Evolutionary conservation across 2,329 filamentous ascomycete species (phyloP).

Genomic region (Dothideomycetidae sp.): DNA sequence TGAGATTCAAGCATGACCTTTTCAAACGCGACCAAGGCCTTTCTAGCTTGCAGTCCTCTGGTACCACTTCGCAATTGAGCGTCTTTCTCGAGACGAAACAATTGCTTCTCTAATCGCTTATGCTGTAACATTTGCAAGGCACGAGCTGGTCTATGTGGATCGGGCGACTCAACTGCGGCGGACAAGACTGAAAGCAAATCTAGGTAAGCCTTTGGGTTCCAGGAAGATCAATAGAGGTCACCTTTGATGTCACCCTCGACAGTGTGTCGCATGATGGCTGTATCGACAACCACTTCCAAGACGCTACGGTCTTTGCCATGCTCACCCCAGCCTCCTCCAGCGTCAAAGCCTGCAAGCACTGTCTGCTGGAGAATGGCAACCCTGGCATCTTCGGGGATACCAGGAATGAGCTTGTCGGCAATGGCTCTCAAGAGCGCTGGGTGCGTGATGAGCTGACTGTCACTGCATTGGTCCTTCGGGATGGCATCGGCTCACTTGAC

Average conservation of each 20-base stretch:
- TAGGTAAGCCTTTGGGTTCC: too few species aligned
- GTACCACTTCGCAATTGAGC: constrained; percentile 61
- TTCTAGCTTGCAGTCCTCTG: constrained; percentile 60
- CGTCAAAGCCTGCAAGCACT: too few species aligned
- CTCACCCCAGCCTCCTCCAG: too few species aligned
- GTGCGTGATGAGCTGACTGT: neutral
- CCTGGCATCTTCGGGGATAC: constrained; percentile 51
- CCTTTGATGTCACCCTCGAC: constrained; percentile 13
- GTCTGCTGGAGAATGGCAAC: constrained; percentile 60
- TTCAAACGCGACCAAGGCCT: constrained; percentile 55
- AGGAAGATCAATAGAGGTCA: too few species aligned
- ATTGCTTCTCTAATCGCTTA: constrained; percentile 12
- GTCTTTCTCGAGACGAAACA: constrained; percentile 33
- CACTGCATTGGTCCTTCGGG: neutral
- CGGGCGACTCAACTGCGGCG: too few species aligned
- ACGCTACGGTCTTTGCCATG: neutral
- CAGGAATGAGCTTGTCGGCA: constrained; percentile 63
- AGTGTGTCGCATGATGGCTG: constrained; percentile 5
- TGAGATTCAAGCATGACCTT: constrained; percentile 40
- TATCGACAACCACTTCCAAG: constrained; percentile 11
- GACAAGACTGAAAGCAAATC: too few species aligned
- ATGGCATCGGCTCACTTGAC: constrained; percentile 42
- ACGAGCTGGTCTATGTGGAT: too few species aligned
- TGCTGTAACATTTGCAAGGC: too few species aligned
- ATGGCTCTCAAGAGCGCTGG: constrained; percentile 59